phyloP scores from a whole-genome alignment of 257 asterid genomes.

The Gynochthodes officinalis region DNA sequence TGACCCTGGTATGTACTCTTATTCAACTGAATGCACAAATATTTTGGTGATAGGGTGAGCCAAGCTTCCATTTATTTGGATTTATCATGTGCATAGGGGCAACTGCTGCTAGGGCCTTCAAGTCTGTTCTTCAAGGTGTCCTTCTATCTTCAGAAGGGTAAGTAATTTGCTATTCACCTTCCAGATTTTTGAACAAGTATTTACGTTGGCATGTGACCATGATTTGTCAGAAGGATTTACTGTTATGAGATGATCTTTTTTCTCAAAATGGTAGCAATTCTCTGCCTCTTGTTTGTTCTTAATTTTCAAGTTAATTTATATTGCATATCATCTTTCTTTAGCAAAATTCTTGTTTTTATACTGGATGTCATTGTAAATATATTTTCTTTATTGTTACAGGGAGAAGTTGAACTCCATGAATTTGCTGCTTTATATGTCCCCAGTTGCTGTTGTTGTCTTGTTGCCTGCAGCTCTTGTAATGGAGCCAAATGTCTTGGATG shows the following conservation, averaged over 20 bases:
- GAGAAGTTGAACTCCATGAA: constrained; percentile 97
- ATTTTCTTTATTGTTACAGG: constrained; percentile 40
- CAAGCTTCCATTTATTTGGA: constrained; percentile 86
- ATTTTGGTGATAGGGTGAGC: constrained; percentile 73
- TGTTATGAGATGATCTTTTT: background rate
- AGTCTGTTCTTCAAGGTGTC: constrained; percentile 93
- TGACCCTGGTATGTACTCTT: constrained; percentile 4
- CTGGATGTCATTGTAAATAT: background rate
- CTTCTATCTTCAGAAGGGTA: constrained; percentile 95
- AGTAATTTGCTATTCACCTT: background rate
- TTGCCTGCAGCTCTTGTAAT: constrained; percentile 68
- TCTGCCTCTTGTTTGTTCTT: background rate
- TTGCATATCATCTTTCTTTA: background rate
- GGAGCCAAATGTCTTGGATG: constrained; percentile 77
- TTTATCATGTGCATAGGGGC: constrained; percentile 90
- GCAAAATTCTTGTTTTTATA: too few species aligned
- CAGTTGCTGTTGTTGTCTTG: constrained; percentile 75
- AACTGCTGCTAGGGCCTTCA: constrained; percentile 98
- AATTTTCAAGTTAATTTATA: background rate
- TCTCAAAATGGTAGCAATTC: background rate
- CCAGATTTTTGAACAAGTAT: background rate
- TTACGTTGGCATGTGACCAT: background rate
- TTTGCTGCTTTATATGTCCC: constrained; percentile 94
- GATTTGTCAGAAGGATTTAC: background rate
- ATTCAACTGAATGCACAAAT: constrained; percentile 11